These are phyloP conservation scores for Adansonia rubrostipa DNA, from an alignment of 441 rosid genomes.

Conservation along the genomic window DNA sequence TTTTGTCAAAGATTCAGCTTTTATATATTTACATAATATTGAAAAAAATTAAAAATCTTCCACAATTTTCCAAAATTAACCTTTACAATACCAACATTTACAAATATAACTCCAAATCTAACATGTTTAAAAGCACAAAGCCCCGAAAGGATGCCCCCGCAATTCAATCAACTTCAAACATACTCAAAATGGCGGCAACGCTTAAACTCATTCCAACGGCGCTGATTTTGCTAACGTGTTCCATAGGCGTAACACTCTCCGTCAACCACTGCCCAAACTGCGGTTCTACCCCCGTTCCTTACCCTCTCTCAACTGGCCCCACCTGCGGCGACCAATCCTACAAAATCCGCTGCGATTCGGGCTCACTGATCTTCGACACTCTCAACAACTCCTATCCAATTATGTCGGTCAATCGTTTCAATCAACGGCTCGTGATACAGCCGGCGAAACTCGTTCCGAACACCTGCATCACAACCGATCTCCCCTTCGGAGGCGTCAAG, in stretches of 20 bases:
- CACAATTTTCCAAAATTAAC: neutral
- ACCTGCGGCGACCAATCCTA: conserved; percentile 57
- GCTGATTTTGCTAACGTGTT: conserved; percentile 27
- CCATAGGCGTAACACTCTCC: conserved; percentile 19
- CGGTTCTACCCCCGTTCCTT: conserved; percentile 52
- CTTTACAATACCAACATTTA: neutral
- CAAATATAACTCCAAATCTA: neutral
- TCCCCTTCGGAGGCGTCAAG: conserved; percentile 43
- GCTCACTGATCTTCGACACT: conserved; percentile 43
- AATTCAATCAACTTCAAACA: neutral
- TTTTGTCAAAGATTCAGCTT: too few species aligned
- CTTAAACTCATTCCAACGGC: conserved; percentile 34
- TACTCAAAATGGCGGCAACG: conserved; percentile 5
- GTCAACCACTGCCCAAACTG: conserved; percentile 54
- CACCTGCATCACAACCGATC: conserved; percentile 53
- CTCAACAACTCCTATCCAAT: conserved; percentile 53
- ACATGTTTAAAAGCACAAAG: neutral
- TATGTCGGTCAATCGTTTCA: conserved; percentile 39
- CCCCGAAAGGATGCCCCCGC: neutral
- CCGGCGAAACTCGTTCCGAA: conserved; percentile 45
- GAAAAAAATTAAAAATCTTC: neutral
- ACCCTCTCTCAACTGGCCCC: conserved; percentile 54
- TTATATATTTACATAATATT: too few species aligned
- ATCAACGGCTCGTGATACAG: conserved; percentile 49
- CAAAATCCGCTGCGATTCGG: conserved; percentile 44